Base-by-base conservation (phyloP, 139 green algal species). In the Eudorina sp. region DNA sequence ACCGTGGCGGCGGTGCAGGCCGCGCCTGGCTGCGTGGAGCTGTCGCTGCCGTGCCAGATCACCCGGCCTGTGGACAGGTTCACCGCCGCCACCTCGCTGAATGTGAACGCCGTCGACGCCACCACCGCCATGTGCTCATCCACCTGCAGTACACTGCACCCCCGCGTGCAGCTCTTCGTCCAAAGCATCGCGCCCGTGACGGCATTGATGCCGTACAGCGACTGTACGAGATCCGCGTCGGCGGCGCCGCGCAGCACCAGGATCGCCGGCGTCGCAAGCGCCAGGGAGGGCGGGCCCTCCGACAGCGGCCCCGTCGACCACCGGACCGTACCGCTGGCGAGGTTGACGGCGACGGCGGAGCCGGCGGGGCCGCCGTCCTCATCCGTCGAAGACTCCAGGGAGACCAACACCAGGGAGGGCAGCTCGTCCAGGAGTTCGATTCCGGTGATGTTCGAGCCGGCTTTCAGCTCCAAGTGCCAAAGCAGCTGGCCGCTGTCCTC, bases 81-180 rank as follows among this genome's bases (percentile, higher is more conserved):
- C 4, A 88, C 51, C 19, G 46, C 62, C 48, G 77, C 51, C 69
- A 81, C 25, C 68, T 80, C 68, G 48, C 48, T 82, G 3, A 73
- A 36, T 6, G 36, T 82, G 51, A 81, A 80, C 1, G 41, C 36
- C 36, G 46, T 80, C 43, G 81, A 87, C 18, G 46, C 46, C 23
- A 88, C 45, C 5, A 88, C 11, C 11, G 66, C 83, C 48, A 51
- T 81, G 31, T 23, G 51, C 21, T 70, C 68, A 48, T 70, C 68
- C 83, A 81, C 48, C 83, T 58, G 68, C 48, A 88, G 9, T 51
- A 88, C 48, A 18, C 34, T 13, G 25, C 83, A 88, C 48, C 83
- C 83, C 4, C n/a, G 6, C 48, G 27, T 64, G 66, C 83, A 88
- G 68, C 43, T 53, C 68, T 80, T 81, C 36, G 64, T 81, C 83